Conservation (phyloP, 768 basidiomycete species). For the Boletellus ananas region DNA sequence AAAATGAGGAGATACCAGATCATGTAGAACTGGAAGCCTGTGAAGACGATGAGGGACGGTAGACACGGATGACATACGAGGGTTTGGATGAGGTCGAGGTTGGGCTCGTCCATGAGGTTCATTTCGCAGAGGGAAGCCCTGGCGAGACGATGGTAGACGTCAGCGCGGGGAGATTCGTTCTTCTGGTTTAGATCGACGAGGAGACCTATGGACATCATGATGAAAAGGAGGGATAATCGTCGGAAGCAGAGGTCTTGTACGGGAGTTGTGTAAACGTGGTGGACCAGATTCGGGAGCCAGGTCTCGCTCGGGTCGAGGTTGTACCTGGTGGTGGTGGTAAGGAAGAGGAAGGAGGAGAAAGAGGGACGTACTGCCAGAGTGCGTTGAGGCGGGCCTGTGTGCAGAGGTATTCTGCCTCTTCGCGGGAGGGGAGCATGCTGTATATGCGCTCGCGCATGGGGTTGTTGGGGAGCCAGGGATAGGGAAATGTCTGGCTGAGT, state of each 20-base stretch:
- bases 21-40: slow-evolving; percentile 58
- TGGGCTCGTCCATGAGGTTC: slow-evolving; percentile 71
- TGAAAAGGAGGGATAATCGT: slow-evolving; percentile 61
- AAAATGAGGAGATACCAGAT: slow-evolving; percentile 72
- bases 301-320: slow-evolving; percentile 69
- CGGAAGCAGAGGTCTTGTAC: slow-evolving; percentile 61
- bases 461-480: slow-evolving; percentile 63
- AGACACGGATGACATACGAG: slow-evolving; percentile 40
- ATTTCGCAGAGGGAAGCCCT: slow-evolving; percentile 68
- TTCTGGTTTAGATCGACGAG: slow-evolving; percentile 60
- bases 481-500: slow-evolving; percentile 66
- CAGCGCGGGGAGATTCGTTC: slow-evolving; percentile 53
- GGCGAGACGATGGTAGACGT: slow-evolving; percentile 64
- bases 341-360: neutral
- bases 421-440: slow-evolving; percentile 55
- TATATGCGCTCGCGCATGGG: slow-evolving; percentile 61
- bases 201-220: slow-evolving; percentile 70
- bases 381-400: slow-evolving; percentile 63
- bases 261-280: slow-evolving; percentile 62
- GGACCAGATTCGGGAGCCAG: slow-evolving; percentile 63
- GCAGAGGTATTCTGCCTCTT: slow-evolving; percentile 58
- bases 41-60: slow-evolving; percentile 28
- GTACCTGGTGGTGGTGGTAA: slow-evolving; percentile 39
- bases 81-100: slow-evolving; percentile 67
- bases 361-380: slow-evolving; percentile 62